phyloP scores from a whole-genome alignment of 768 basidiomycete genomes.

The Punctularia strigosozonata region DNA sequence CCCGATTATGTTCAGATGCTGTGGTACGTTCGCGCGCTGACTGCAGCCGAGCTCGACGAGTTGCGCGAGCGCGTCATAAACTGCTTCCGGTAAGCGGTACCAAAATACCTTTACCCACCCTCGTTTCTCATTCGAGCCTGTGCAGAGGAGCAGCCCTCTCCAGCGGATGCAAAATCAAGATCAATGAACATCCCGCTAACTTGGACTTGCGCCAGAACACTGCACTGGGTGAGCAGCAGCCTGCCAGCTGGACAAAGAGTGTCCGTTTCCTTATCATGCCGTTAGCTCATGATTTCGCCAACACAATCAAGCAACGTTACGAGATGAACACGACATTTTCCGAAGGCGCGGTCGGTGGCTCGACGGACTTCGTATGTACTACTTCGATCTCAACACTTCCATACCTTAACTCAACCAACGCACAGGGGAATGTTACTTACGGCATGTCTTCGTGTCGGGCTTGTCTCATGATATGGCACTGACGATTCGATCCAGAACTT shows the following conservation, averaged over 20 bases:
- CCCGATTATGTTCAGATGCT: constrained; percentile 72
- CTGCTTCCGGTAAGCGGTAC: constrained; percentile 62
- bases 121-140: constrained; percentile 4
- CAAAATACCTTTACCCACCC: no score
- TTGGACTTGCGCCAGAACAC: constrained; percentile 23
- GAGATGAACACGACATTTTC: constrained; percentile 22
- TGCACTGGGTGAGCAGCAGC: constrained; percentile 13
- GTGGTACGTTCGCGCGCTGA: constrained; percentile 64
- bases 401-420: constrained; percentile 4
- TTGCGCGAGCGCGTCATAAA: constrained; percentile 49
- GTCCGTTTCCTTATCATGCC: neutral
- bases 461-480: constrained; percentile 10
- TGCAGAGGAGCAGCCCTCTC: constrained; percentile 57
- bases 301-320: constrained; percentile 31
- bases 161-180: constrained; percentile 21
- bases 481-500: constrained; percentile 26
- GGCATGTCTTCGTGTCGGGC: constrained; percentile 36
- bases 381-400: constrained; percentile 3
- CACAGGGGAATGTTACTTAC: constrained; percentile 65
- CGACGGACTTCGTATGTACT: constrained; percentile 66
- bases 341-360: constrained; percentile 35
- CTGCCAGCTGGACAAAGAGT: neutral
- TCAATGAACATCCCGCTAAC: constrained; percentile 12
- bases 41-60: constrained; percentile 37
- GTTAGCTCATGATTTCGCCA: constrained; percentile 42